These are phyloP conservation scores for Mycena filopes DNA, from an alignment of 768 basidiomycete genomes.

Conservation along the genomic window DNA sequence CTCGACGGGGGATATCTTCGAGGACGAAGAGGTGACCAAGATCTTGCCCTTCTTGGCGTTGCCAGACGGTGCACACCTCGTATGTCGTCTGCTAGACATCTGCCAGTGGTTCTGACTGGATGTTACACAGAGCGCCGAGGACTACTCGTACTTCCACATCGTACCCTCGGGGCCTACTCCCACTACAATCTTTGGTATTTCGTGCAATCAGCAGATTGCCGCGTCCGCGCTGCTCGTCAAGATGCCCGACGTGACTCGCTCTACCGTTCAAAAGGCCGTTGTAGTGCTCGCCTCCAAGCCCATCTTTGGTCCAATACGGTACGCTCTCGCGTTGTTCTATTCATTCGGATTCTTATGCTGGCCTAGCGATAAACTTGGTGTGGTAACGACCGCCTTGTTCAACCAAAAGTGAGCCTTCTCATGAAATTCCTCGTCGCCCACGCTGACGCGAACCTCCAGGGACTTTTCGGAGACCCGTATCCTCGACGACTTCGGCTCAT, in stretches of 20 bases:
- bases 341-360: neutral
- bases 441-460: slow-evolving; percentile 43
- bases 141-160: slow-evolving; percentile 96
- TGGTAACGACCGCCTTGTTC: slow-evolving; percentile 93
- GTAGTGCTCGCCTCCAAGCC: slow-evolving; percentile 93
- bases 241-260: slow-evolving; percentile 89
- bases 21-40: slow-evolving; percentile 86
- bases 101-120: slow-evolving; percentile 13
- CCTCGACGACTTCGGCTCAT: slow-evolving; percentile 86
- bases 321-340: neutral
- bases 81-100: slow-evolving; percentile 49
- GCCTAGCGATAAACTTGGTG: slow-evolving; percentile 87
- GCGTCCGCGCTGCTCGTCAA: slow-evolving; percentile 81
- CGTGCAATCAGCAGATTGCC: slow-evolving; percentile 97
- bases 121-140: slow-evolving; percentile 77
- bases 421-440: neutral
- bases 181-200: slow-evolving; percentile 94
- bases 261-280: slow-evolving; percentile 97
- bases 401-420: slow-evolving; percentile 62
- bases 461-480: slow-evolving; percentile 91
- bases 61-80: slow-evolving; percentile 96
- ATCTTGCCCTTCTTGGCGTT: slow-evolving; percentile 95
- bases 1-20: slow-evolving; percentile 78
- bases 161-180: slow-evolving; percentile 77
- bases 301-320: slow-evolving; percentile 94